Evolutionary conservation across 306 rosid genomes (phyloP), one percentile per base, ranked within the genome.

Genomic region (Mimosa bimucronata): DNA sequence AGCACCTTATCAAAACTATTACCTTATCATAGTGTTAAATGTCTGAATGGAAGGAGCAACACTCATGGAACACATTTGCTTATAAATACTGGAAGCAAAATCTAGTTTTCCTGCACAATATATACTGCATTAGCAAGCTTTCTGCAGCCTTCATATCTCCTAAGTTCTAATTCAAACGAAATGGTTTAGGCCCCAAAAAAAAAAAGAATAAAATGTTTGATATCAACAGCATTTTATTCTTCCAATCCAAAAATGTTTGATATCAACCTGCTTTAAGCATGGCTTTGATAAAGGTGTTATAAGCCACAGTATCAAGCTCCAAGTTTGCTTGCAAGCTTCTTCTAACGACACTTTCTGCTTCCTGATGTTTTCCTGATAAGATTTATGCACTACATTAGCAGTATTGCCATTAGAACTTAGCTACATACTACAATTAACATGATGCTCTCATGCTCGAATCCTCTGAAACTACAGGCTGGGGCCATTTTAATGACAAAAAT

Each of bases 261-360:
- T 41, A 77, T 40, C 26, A 73, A 94, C 98, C 98, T 88, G 97
- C 90, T 86, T 75, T 88, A 76, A 92, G 93, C 98, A 91, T 91
- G 79, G 98, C 93, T 82, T 94, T 94, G 85, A 94, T 92, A 68
- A 94, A 94, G 79, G 97, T 89, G 81, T 92, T 94, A 87, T 88
- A 92, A 57, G 98, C 98, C 83, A 94, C 98, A 11, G 94, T 88
- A 81, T 94, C 98, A n/a, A 94, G 97, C 79, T 90, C 93, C 73
- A 71, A 4, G 82, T 75, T 83, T 53, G 77, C 82, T 82, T 88
- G 86, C 67, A 94, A 90, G 88, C 92, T 85, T 62, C 74, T 79
- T 61, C 42, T 71, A 81, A 94, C 82, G 62, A 92, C 77, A 74
- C 76, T 90, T 88, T 90, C 94, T 9, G 97, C 91, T 80, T 87